Evolutionary conservation across 108 stramenopile species (phyloP).

Genomic region (Skeletonema potamos): DNA sequence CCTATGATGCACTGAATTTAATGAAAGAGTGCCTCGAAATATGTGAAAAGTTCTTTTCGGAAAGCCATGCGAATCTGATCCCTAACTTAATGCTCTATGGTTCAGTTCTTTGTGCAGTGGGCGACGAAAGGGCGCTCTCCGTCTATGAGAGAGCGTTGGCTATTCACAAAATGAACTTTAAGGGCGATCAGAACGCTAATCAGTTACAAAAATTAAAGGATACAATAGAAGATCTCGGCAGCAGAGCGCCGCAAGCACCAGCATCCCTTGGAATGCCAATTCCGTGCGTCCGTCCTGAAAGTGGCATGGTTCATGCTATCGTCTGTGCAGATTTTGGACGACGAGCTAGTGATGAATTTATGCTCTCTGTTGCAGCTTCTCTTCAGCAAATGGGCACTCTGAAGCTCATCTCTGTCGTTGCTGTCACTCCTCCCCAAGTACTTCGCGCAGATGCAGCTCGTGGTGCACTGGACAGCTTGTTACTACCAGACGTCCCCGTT

Average conservation of each 20-base stretch:
- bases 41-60: slow-evolving; percentile 27
- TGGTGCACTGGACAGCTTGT: slow-evolving; percentile 28
- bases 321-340: slow-evolving; percentile 36
- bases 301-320: slow-evolving; percentile 15
- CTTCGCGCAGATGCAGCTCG: slow-evolving; percentile 26
- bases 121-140: slow-evolving; percentile 17
- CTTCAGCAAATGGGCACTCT: slow-evolving; percentile 36
- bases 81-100: slow-evolving; percentile 46
- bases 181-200: slow-evolving; percentile 10
- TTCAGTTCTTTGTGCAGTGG: slow-evolving; percentile 24
- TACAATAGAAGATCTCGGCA: slow-evolving; percentile 2
- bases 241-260: background rate
- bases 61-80: slow-evolving; percentile 40
- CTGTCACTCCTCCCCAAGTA: slow-evolving; percentile 17
- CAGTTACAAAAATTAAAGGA: slow-evolving; percentile 15
- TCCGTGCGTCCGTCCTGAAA: slow-evolving; percentile 7
- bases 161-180: slow-evolving; percentile 40
- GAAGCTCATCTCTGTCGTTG: slow-evolving; percentile 29
- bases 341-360: slow-evolving; percentile 29
- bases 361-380: slow-evolving; percentile 24
- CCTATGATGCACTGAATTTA: slow-evolving; percentile 19
- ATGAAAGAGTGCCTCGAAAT: slow-evolving; percentile 40
- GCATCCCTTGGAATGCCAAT: slow-evolving; percentile 19
- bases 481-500: slow-evolving; percentile 36
- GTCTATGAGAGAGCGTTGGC: slow-evolving; percentile 30